Evolutionary conservation across 768 basidiomycete genomes (phyloP).

Genomic region (Multifurca ochricompacta): DNA sequence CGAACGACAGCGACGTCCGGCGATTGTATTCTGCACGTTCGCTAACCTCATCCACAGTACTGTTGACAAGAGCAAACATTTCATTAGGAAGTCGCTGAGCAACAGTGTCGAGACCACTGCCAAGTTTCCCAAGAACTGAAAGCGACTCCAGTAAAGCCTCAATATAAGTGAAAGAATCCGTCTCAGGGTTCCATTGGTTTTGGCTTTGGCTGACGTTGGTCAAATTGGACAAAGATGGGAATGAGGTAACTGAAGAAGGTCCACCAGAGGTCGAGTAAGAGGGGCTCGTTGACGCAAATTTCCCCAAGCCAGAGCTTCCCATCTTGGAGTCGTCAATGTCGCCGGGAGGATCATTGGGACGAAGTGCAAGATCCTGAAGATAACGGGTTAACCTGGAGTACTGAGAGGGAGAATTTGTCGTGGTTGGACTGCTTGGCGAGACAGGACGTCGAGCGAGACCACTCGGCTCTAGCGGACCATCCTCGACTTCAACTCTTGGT

Average conservation of each 20-base stretch:
- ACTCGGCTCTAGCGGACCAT: slow-evolving; percentile 30
- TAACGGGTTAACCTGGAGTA: slow-evolving; percentile 53
- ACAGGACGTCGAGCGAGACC: slow-evolving; percentile 22
- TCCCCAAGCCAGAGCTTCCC: slow-evolving; percentile 20
- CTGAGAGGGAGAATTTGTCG: slow-evolving; percentile 33
- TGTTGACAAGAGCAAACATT: slow-evolving; percentile 77
- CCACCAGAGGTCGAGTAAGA: slow-evolving; percentile 17
- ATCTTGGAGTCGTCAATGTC: slow-evolving; percentile 45
- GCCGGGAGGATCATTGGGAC: slow-evolving; percentile 72
- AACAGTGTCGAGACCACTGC: slow-evolving; percentile 73
- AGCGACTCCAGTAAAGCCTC: slow-evolving; percentile 91
- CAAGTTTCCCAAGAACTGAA: slow-evolving; percentile 83
- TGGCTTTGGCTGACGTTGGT: slow-evolving; percentile 15
- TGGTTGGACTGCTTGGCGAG: slow-evolving; percentile 33
- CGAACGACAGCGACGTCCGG: slow-evolving; percentile 34
- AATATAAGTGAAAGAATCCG: slow-evolving; percentile 88
- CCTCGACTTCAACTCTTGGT: slow-evolving; percentile 57
- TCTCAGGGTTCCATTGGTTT: slow-evolving; percentile 62
- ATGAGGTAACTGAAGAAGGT: slow-evolving; percentile 21
- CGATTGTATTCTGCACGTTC: slow-evolving; percentile 81
- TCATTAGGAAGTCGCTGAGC: slow-evolving; percentile 78
- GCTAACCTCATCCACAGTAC: slow-evolving; percentile 83
- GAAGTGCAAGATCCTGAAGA: slow-evolving; percentile 54
- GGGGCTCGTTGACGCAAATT: slow-evolving; percentile 18
- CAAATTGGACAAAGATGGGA: slow-evolving; percentile 18